Base-by-base conservation (phyloP, 2,329 filamentous ascomycete genomes). In the Aspergillus melleus region DNA sequence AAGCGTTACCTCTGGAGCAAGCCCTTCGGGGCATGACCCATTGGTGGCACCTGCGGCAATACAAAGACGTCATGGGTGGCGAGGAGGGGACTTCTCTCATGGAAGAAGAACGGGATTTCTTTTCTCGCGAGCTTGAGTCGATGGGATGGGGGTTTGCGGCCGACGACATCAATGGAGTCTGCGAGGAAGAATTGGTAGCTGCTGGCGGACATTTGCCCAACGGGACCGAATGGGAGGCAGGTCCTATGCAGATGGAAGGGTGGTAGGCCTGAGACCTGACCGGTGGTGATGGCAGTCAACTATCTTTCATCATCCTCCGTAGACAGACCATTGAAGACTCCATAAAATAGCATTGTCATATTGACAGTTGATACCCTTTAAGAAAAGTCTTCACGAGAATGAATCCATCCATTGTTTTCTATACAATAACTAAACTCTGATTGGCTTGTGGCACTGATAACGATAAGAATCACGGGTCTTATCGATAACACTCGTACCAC, bases 1-100 rank as follows among this genome's bases (percentile, higher is more conserved):
- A 96, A 72, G 91, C 93, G 14, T 80, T 98, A 67, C 94, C 94
- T 2, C 82, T 97, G 8, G 95, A 99, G 77, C 93, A 97, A 79
- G 92, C 92, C 0, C 81, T 98, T 49, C 83, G 95, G 49, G 91
- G 90, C 47, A 77, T 99, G 64, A 97, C 94, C 55, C 92, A 97
- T 74, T 99, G 95, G 92, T 91, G 91, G 81, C 96, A 97, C 74
- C 80, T 96, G 68, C 85, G 91, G 59, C 79, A 86, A 63, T 97
- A 96, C 71, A 90, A 90, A 20, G 90, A 92, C 60, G 86, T 88
- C 59, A 91, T 96, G 84, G 79, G 74, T 26, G 71, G 75, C 10
- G 75, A 77, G n/a, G 76, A 77, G 36, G 77, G 75, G 16, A 69
- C 84, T 16, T 80, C 82, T 10, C 82, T 88, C 49, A 79, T 90